Evolutionary conservation across 495 filamentous ascomycete species (phyloP), one percentile per base, ranked within the genome.

Genomic region (Xylaria palmicola): DNA sequence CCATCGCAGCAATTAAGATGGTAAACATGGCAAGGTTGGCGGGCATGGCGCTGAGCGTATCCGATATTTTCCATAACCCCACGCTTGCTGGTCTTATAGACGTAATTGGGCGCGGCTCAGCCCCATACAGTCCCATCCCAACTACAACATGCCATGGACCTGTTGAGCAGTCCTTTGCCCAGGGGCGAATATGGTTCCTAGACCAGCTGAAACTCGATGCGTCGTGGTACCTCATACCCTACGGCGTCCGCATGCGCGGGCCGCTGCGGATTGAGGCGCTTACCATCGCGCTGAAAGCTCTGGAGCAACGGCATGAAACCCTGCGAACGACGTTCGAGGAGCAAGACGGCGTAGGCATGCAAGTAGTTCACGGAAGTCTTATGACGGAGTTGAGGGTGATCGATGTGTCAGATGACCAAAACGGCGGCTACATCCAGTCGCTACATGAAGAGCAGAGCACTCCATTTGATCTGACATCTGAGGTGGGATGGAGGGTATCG

Each of bases 231-330:
- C 39, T 56, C 19, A 56, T 62, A 20, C 52, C 60, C 30, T 56
- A 48, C 34, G 60, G 30, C 13, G 40, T 62, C 17, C 60, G 60
- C 19, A 56, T 62, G 41, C 41, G 41, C 40, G 60, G 60, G 15
- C 17, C 60, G 19, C 52, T 62, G 13, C 39, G 29, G 10, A 55
- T 62, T n/a, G 40, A 44, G 4, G 51, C 60, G 32, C 52, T 62
- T 0, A 29, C 15, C 27, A 30, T 27, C 9, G 60, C 60, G 10
- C 43, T 62, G n/a, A 41, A 49, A 19, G 51, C 52, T 12, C 50
- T 62, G 27, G 60, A 62, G 29, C 39, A 55, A 45, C 32, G 60
- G 37, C 60, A 62, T 39, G 60, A 62, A 62, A 56, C 60, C n/a
- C 39, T 62, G 20, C 51, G 60, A 29, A 62, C 60, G 20, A 62